These are phyloP conservation scores for Ciborinia camelliae DNA, from an alignment of 2,329 filamentous ascomycete genomes.

Conservation along the genomic window DNA sequence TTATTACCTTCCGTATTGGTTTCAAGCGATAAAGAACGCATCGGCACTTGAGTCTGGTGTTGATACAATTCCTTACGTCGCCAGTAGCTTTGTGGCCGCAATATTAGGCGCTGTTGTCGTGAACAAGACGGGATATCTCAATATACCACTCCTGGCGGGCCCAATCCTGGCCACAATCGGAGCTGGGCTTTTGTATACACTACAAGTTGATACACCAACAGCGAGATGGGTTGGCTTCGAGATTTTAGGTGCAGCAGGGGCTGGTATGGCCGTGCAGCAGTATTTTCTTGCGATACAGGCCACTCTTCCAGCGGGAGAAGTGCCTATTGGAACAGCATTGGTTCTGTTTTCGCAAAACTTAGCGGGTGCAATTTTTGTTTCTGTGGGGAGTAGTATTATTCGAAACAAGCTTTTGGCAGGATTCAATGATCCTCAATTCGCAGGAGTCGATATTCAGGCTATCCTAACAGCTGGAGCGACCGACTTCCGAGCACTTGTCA, in stretches of 20 bases:
- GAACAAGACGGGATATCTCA: slow-evolving; percentile 38
- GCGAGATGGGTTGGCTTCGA: slow-evolving; percentile 49
- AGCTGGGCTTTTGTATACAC: slow-evolving; percentile 38
- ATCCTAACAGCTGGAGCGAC: slow-evolving; percentile 41
- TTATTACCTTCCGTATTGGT: slow-evolving; percentile 34
- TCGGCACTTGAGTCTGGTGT: slow-evolving; percentile 26
- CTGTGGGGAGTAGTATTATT: slow-evolving; percentile 44
- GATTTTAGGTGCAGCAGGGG: slow-evolving; percentile 29
- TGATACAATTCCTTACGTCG: slow-evolving; percentile 28
- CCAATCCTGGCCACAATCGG: slow-evolving; percentile 24
- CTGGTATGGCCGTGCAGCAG: slow-evolving; percentile 35
- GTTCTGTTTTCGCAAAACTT: slow-evolving; percentile 44
- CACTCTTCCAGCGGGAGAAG: slow-evolving; percentile 37
- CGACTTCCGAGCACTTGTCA: slow-evolving; percentile 46
- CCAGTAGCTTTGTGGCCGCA: slow-evolving; percentile 32
- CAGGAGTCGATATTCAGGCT: slow-evolving; percentile 28
- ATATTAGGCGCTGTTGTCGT: slow-evolving; percentile 35
- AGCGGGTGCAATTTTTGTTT: slow-evolving; percentile 46
- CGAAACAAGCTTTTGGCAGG: slow-evolving; percentile 34
- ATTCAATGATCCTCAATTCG: slow-evolving; percentile 17
- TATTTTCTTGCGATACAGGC: slow-evolving; percentile 32
- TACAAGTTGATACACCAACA: slow-evolving; percentile 36
- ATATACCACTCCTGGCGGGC: slow-evolving; percentile 24
- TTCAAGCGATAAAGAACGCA: slow-evolving; percentile 28
- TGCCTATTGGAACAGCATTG: slow-evolving; percentile 43